Evolutionary conservation across 1,139 yeast species (phyloP), one percentile per base, ranked within the genome.

Genomic region (Blastobotrys elegans): DNA sequence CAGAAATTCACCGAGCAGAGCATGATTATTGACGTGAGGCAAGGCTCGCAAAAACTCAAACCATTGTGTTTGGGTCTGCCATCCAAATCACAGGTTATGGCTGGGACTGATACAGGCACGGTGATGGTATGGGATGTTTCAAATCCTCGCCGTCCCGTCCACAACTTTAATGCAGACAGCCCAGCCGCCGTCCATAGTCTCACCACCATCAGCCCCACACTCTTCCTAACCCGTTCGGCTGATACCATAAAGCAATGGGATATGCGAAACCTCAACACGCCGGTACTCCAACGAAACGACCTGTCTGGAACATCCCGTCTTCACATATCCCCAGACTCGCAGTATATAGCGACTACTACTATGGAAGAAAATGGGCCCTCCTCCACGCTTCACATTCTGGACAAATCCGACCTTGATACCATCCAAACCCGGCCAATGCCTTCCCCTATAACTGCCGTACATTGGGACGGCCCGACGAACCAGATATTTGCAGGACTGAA

Each of bases 401-500:
- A 70, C 49, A 58, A 56, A 33, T 61, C 70, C 0, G 73, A 70
- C 47, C 53, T 72, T 27, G 46, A 62, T 7, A 56, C 67, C 1
- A 44, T 68, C n/a, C 53, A 59, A 10, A 49, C 54, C 0, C 46
- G 68, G 5, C 40, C 48, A 1, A 50, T 59, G n/a, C 44, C 40
- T 2, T 26, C 53, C 1, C 30, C 50, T 2, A 55, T 67, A 3
- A 62, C 67, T 0, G 50, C 59, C 2, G 49, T 65, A 10, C 14
- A 30, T 20, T 70, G 72, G 71, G 59, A 60, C 44, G 11, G 10
- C 10, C 32, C 53, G 2, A 58, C 59, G 2, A 64, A 71, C 46
- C 73, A 71, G 47, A 65, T 73, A 17, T 57, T 65, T 24, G 57
- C 65, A 3, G 74, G 75, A 3, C 56, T 60, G 1, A 48, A 61